Base-by-base conservation (phyloP, 768 basidiomycete genomes). In the Glaciozyma martinii region DNA sequence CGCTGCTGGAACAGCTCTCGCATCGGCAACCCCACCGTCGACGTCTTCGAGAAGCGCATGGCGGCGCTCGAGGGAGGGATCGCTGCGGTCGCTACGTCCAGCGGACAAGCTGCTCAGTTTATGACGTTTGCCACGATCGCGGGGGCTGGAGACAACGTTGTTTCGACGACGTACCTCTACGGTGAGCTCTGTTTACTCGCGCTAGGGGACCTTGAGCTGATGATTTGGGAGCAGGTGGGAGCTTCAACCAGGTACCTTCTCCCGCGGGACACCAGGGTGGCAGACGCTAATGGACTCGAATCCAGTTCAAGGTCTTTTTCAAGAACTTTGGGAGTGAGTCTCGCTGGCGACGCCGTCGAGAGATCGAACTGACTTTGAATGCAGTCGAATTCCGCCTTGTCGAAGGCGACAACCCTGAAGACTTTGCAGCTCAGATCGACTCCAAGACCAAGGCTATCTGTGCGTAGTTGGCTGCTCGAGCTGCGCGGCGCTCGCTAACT, bases 61-160 rank as follows among this genome's bases (percentile, higher is more conserved):
- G 85, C 86, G 6, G 86, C 86, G 0, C 80, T 90, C n/a, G 89
- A 90, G 75, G 86, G 87, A 16, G 89, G 89, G 30, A 79, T 78
- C 2, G 87, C 86, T 1, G 88, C 88, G 9, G 80, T 90, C 5
- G 88, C 88, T 4, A 80, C 84, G 0, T 74, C 56, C 7, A 27
- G 15, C 6, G 56, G 49, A 12, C 55, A 56, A 23, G 55, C 55
- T 56, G 55, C 55, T 12, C 33, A 33, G 71, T 86, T 89, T 76
- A 78, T 88, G 75, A 80, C 87, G 3, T 82, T 89, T 65, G 75
- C 81, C 1, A 80, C 83, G 33, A 4, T 70, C 9, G 71, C 68
- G 18, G 25, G 44, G 16, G 74, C 80, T 87, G 87, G 88, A 1
- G 87, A 89, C 72, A 90, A 89, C 73, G 86, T 89, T 57, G 83